Conservation (phyloP, 139 green algal species). For the Limnomonas spitsbergensis region DNA sequence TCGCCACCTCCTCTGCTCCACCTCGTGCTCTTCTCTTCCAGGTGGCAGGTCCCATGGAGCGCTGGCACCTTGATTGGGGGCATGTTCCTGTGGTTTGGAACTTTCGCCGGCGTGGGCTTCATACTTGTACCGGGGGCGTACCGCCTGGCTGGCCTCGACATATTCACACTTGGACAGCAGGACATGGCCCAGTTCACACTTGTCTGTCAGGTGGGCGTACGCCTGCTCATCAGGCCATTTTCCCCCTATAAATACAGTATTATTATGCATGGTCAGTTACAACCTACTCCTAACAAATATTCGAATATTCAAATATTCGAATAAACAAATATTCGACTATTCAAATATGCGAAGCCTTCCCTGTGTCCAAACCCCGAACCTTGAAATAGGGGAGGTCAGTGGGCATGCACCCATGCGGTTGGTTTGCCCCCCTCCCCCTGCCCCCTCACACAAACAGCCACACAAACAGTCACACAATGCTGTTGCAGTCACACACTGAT, state of each 20-base stretch:
- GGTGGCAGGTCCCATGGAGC: slow-evolving; percentile 74
- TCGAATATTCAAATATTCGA: too few species aligned
- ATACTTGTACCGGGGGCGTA: slow-evolving; percentile 56
- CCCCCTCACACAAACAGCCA: too few species aligned
- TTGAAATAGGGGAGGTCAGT: too few species aligned
- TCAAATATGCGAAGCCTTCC: too few species aligned
- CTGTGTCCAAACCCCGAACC: too few species aligned
- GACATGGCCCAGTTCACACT: slow-evolving; percentile 25
- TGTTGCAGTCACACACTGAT: too few species aligned
- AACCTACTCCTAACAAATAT: slow-evolving; percentile 34
- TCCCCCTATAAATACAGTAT: neutral
- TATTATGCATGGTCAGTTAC: slow-evolving; percentile 13
- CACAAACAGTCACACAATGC: too few species aligned
- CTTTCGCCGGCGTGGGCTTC: slow-evolving; percentile 70
- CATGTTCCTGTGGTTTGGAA: slow-evolving; percentile 62
- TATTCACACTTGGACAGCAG: neutral
- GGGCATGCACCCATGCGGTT: too few species aligned
- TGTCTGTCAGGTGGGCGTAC: neutral
- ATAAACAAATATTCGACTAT: too few species aligned
- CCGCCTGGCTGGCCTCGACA: slow-evolving; percentile 23
- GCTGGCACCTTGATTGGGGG: slow-evolving; percentile 44
- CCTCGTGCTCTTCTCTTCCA: too few species aligned
- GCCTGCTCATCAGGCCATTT: neutral
- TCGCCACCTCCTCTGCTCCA: too few species aligned
- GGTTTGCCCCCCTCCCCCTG: too few species aligned